Conservation (phyloP, 441 rosid species). For the Geranium incanum region DNA sequence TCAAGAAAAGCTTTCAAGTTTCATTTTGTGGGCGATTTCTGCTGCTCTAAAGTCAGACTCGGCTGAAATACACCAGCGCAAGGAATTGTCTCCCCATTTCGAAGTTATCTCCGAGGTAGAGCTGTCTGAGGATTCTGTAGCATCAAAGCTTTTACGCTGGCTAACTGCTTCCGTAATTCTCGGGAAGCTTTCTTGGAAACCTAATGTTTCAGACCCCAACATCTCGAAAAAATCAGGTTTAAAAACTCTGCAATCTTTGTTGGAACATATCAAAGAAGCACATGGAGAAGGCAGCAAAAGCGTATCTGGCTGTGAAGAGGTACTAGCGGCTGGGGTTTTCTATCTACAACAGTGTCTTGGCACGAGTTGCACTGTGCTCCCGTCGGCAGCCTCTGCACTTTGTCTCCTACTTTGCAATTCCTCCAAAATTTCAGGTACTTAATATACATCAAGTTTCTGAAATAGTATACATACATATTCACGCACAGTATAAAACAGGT, state of each 20-base stretch:
- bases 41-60: constrained; percentile 52
- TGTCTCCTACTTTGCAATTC: constrained; percentile 39
- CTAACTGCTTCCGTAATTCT: constrained; percentile 66
- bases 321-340: constrained; percentile 44
- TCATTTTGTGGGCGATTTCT: constrained; percentile 73
- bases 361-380: constrained; percentile 32
- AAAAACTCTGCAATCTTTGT: constrained; percentile 36
- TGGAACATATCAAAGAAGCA: constrained; percentile 34
- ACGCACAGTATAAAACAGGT: background rate
- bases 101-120: constrained; percentile 28
- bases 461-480: background rate
- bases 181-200: constrained; percentile 41
- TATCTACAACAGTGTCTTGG: constrained; percentile 60
- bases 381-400: constrained; percentile 66
- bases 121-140: constrained; percentile 46
- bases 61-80: constrained; percentile 20
- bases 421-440: constrained; percentile 40
- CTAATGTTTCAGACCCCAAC: constrained; percentile 23
- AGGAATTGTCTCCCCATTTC: constrained; percentile 23
- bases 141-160: constrained; percentile 75
- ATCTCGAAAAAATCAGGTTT: constrained; percentile 27
- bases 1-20: constrained; percentile 51
- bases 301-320: constrained; percentile 29
- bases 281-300: constrained; percentile 24
- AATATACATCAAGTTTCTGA: constrained; percentile 13